Evolutionary conservation across 345 rosid genomes (phyloP), one percentile per base, ranked within the genome.

Genomic region (Boechera retrofracta): DNA sequence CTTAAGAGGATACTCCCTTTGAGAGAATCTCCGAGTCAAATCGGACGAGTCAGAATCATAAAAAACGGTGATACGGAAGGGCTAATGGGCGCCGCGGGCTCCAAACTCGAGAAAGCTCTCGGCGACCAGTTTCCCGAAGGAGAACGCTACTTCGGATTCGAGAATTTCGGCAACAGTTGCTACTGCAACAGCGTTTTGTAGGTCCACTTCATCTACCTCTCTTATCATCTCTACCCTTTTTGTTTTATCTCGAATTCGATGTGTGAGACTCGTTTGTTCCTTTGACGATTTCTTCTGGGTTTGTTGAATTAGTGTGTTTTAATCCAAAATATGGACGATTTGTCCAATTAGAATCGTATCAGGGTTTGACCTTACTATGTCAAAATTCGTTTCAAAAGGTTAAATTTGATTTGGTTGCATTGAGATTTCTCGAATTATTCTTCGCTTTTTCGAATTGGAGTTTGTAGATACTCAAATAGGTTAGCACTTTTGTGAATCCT

Each of bases 71-170:
- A 28, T 75, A 64, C 73, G 77, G 51, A 63, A 48, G 74, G 65
- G 67, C 61, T 78, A 26, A 95, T 95, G 99, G 99, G 99, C 11
- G 98, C 96, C 56, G 96, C 98, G 54, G 99, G 98, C 64, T 95
- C 99, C 49, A 95, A 89, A 84, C 98, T 95, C 77, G 99, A 95
- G 93, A 95, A 95, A 82, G 99, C 99, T 78, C 88, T 95, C 42
- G 98, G 99, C 80, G 99, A 95, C 83, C 97, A 91, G 84, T 95
- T 95, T 79, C 99, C 99, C 11, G 99, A 95, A 85, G 99, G 99
- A 60, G 98, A 95, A 77, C 93, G 98, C 16, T 95, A 92, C 84
- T 95, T 95, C 59, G 99, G 99, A 59, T 93, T 95, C 70, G 99
- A 95, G 89, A 95, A 95, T 82, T 95, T 92, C 80, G 99, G 99